These are phyloP conservation scores for Conringia planisiliqua DNA, from an alignment of 345 rosid species.

Conservation along the genomic window DNA sequence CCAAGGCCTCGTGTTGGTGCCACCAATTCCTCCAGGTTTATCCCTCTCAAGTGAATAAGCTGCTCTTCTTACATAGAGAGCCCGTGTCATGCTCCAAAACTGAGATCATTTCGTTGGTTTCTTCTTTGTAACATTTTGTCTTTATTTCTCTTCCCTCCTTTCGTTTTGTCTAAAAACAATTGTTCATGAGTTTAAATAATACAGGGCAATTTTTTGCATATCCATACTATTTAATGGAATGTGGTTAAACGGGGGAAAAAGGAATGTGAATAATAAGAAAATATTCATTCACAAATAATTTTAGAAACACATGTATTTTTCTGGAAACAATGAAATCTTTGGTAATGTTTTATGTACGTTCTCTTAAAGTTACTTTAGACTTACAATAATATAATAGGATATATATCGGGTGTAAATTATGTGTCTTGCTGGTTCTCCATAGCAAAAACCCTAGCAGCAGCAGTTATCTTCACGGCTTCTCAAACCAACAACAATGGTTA, in stretches of 20 bases:
- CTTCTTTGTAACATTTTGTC: not conserved
- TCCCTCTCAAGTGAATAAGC: slow-evolving; percentile 46
- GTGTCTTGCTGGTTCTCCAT: not conserved
- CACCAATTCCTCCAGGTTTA: slow-evolving; percentile 80
- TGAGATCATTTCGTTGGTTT: not conserved
- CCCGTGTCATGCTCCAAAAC: not conserved
- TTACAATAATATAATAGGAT: not conserved
- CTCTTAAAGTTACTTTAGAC: not conserved
- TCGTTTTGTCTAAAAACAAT: not conserved
- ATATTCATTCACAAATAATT: not conserved
- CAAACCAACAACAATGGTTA: slow-evolving; percentile 25
- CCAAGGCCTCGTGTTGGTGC: slow-evolving; percentile 82
- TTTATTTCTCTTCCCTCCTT: not conserved
- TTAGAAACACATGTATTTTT: not conserved
- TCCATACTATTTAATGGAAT: not conserved
- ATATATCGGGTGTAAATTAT: not conserved
- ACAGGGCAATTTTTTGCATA: slow-evolving; percentile 22
- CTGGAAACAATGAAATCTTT: not conserved
- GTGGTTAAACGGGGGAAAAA: too few relatives aligned
- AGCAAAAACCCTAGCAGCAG: slow-evolving; percentile 5
- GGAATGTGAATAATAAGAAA: not conserved
- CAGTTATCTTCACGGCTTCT: slow-evolving; percentile 39
- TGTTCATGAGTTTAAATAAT: slow-evolving; percentile 40
- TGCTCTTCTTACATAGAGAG: not conserved
- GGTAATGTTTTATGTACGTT: not conserved